phyloP scores from a whole-genome alignment of 1,284 basidiomycete species.

The Ceratobasidium sp. region DNA sequence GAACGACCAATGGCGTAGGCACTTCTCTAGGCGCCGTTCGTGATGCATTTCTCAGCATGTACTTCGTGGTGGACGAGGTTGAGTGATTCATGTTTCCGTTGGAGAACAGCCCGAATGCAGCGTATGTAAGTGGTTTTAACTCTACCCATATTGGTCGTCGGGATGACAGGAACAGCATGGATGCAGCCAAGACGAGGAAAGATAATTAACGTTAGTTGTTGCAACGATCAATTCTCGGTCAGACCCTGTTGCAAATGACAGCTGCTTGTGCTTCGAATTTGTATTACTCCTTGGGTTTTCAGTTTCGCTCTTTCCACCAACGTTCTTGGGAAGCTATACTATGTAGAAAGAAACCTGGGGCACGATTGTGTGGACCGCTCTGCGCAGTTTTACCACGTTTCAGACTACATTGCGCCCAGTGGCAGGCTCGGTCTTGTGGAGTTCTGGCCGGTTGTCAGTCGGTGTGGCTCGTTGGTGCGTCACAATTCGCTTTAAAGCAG shows the following conservation, averaged over 20 bases:
- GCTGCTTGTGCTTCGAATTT: not conserved
- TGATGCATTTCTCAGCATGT: slow-evolving; percentile 58
- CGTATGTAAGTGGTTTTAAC: slow-evolving; percentile 27
- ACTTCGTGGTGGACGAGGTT: slow-evolving; percentile 43
- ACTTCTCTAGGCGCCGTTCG: slow-evolving; percentile 60
- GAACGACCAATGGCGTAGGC: slow-evolving; percentile 65
- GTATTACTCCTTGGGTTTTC: not conserved
- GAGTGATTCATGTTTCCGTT: slow-evolving; percentile 30
- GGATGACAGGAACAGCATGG: not conserved
- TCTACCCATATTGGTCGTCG: not conserved
- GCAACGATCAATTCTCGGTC: not conserved
- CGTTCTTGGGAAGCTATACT: too few relatives aligned
- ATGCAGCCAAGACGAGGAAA: not conserved
- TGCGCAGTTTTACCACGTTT: not conserved
- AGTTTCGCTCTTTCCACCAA: too few relatives aligned
- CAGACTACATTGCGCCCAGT: not conserved
- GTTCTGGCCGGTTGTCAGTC: not conserved
- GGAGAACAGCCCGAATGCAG: slow-evolving; percentile 33
- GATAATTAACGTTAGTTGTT: slow-evolving; percentile 1
- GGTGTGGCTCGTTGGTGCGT: not conserved
- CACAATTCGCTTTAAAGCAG: not conserved
- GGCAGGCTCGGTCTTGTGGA: not conserved
- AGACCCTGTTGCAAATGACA: slow-evolving; percentile 16
- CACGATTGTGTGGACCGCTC: too few relatives aligned
- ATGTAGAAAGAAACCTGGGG: too few relatives aligned